Base-by-base conservation (phyloP, 2,329 filamentous ascomycete genomes). In the Arthrobotrys megalospora region DNA sequence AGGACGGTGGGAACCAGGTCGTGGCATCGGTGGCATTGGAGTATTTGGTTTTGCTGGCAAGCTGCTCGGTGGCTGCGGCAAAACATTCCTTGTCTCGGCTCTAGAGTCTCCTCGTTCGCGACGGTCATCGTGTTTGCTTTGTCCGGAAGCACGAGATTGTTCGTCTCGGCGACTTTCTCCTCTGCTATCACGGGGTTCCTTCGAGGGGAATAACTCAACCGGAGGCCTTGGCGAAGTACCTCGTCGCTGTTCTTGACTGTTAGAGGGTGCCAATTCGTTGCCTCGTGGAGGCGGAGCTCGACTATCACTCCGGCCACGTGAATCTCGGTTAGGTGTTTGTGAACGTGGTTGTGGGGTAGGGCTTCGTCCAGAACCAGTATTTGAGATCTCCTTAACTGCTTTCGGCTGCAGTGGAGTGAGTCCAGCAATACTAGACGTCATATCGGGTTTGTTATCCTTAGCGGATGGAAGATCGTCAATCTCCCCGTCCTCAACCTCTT, bases 401-500 rank as follows among this genome's bases (percentile, higher is more conserved):
- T 75, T 75, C 6, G 60, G 41, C 34, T 71, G 32, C 43, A 72
- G 11, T 6, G 67, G 66, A n/a, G 79, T 41, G 12, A 71, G 45
- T 10, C 67, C 64, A 41, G 63, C 78, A 38, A 72, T 71, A 47
- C 45, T 78, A 19, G 72, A 69, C 11, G 52, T 14, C 16, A 68
- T 36, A 36, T 76, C 71, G 14, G 45, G 45, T 36, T 71, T 72
- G 34, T 45, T 62, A 28, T 76, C 63, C 53, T 73, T 69, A 34
- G 80, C 65, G 19, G 80, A 76, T 63, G 80, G 64, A 24, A 70
- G 47, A 68, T 82, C 81, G 28, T 82, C 81, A 38, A 82, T 81
- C 64, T 82, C 81, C 6, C 81, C 81, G 65, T 82, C 81, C 58
- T 82, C 81, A 50, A 80, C 80, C 52, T 82, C 81, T 16, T 73